Evolutionary conservation across 2,329 filamentous ascomycete genomes (phyloP).

Genomic region (Penicillium sp.): DNA sequence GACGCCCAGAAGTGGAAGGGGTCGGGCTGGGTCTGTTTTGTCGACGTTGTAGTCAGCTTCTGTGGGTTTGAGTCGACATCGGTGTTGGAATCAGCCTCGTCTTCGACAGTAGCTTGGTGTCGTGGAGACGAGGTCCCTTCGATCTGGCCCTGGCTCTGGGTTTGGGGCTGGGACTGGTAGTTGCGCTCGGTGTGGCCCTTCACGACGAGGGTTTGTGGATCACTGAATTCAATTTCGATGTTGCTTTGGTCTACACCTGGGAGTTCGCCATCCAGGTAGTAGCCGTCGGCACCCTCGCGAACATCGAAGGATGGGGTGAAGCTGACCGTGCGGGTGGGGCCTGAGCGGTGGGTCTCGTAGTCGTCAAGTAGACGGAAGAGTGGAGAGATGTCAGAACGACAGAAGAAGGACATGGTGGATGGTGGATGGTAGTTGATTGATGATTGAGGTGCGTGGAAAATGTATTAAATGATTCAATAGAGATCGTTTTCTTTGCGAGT

Average conservation of each 20-base stretch:
- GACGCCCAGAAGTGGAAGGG: slow-evolving; percentile 59
- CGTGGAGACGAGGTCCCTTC: slow-evolving; percentile 8
- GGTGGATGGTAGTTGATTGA: slow-evolving; percentile 14
- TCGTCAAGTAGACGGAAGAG: slow-evolving; percentile 50
- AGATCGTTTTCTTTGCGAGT: neutral
- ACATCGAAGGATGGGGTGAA: slow-evolving; percentile 52
- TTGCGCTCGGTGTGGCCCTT: slow-evolving; percentile 45
- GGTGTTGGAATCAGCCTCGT: slow-evolving; percentile 51
- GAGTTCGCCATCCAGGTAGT: slow-evolving; percentile 51
- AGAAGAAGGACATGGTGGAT: slow-evolving; percentile 46
- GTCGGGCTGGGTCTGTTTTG: slow-evolving; percentile 19
- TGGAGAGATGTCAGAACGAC: slow-evolving; percentile 43
- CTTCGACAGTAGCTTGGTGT: slow-evolving; percentile 58
- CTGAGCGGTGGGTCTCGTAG: slow-evolving; percentile 41
- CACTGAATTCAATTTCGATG: slow-evolving; percentile 53
- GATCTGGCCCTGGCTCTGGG: neutral
- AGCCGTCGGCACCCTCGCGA: slow-evolving; percentile 44
- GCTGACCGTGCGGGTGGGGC: slow-evolving; percentile 21
- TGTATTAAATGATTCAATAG: too few species aligned
- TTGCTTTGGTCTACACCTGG: slow-evolving; percentile 49
- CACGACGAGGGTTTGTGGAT: slow-evolving; percentile 49
- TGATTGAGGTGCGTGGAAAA: neutral
- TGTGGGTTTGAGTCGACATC: slow-evolving; percentile 7
- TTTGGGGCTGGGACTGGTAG: slow-evolving; percentile 22
- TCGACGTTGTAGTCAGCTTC: too few species aligned